Base-by-base conservation (phyloP, 2,329 filamentous ascomycete species). In the Fusarium sarcochroum region DNA sequence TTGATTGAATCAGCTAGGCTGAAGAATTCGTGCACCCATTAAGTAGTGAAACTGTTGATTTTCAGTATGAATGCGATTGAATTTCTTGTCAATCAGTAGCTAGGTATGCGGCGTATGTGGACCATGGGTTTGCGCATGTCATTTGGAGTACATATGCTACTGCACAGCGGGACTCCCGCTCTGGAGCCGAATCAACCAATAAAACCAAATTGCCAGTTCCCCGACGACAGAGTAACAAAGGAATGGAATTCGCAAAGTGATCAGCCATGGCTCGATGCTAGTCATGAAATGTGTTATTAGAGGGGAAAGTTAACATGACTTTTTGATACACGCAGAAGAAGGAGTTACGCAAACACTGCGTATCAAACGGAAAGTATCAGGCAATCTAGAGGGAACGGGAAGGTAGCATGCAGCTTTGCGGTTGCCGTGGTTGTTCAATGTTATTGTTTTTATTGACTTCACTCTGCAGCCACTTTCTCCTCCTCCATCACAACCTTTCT, bases 391-490 rank as follows among this genome's bases (percentile, higher is more conserved):
- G 25, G 35, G 27, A 30, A 18, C 35, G n/a, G 51, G 53, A 40
- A 55, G 47, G 35, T 49, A 32, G 34, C 30, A 65, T 65, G 62
- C 37, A 46, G 42, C 32, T 40, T 54, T 15, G 54, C 27, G 67
- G 67, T 70, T 70, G 67, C 67, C 58, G 40, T 65, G 66, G 67
- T 45, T 42, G 27, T 30, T 45, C 11, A 15, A 64, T 61, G 68
- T 70, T 60, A 34, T 70, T 70, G 58, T 68, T 70, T 50, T 63
- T 64, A 61, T 70, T 51, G 42, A 34, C 58, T n/a, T 45, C 50
- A 34, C 37, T 40, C 35, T 25, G 34, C 60, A 44, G 21, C 27
- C 21, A 40, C 34, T 21, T 42, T 38, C 35, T 34, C 54, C 32
- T 64, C 56, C 34, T 44, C 55, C 61, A 68, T 46, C 38, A 57